phyloP scores from a whole-genome alignment of 2,329 filamentous ascomycete genomes.

The Thielaviopsis euricoi region DNA sequence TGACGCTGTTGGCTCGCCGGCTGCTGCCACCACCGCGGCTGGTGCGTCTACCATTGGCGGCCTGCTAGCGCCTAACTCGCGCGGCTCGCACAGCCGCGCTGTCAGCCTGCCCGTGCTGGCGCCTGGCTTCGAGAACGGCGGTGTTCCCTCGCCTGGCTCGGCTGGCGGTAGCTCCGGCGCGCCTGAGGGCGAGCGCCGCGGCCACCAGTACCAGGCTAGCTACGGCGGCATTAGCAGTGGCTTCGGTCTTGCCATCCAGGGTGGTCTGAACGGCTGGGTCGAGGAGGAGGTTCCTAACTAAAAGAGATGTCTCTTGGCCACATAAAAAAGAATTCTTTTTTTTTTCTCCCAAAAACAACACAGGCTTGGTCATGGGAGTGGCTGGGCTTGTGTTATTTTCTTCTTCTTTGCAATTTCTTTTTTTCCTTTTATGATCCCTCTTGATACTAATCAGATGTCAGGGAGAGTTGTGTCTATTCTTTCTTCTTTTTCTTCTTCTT shows the following conservation, averaged over 20 bases:
- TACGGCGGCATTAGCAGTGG: constrained; percentile 43
- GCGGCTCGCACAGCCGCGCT: constrained; percentile 56
- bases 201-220: constrained; percentile 50
- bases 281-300: constrained; percentile 50
- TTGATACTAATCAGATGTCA: no score
- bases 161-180: constrained; percentile 17
- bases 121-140: constrained; percentile 45
- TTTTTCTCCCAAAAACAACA: no score
- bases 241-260: constrained; percentile 46
- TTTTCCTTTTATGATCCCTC: not conserved
- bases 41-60: constrained; percentile 58
- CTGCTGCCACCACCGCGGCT: constrained; percentile 32
- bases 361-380: no score
- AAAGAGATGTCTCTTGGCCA: constrained; percentile 10
- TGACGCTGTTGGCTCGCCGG: constrained; percentile 40
- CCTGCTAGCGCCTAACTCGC: constrained; percentile 52
- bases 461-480: constrained; percentile 10
- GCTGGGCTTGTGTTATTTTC: constrained; percentile 12
- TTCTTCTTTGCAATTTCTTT: constrained; percentile 9
- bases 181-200: constrained; percentile 35
- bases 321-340: no score
- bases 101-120: constrained; percentile 69
- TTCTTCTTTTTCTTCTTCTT: constrained; percentile 13
- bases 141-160: constrained; percentile 30
- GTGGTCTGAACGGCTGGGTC: constrained; percentile 49